Conservation (phyloP, 305 asterid genomes). For the Solanum hybrid region DNA sequence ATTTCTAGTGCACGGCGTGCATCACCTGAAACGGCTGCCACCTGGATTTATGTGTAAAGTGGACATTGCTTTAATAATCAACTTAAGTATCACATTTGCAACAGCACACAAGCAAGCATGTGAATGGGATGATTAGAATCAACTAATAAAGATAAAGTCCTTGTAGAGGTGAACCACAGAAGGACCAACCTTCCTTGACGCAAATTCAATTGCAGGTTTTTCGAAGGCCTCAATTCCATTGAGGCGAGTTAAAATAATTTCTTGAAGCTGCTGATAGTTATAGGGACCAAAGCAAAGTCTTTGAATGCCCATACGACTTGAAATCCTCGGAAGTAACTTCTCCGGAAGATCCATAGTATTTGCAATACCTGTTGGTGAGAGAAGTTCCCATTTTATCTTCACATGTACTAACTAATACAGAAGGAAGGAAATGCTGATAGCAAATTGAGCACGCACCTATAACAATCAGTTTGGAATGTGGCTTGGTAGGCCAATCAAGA, state of each 20-base stretch:
- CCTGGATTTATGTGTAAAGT: slow-evolving; percentile 34
- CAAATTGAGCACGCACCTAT: slow-evolving; percentile 47
- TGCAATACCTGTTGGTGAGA: slow-evolving; percentile 65
- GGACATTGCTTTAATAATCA: slow-evolving; percentile 9
- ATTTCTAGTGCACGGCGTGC: slow-evolving; percentile 98
- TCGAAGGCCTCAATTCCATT: slow-evolving; percentile 83
- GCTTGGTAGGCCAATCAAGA: slow-evolving; percentile 96
- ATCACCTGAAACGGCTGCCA: slow-evolving; percentile 97
- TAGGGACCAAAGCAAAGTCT: slow-evolving; percentile 98
- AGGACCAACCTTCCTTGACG: slow-evolving; percentile 77
- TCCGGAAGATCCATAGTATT: slow-evolving; percentile 99
- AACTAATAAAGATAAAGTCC: neutral
- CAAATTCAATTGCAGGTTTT: slow-evolving; percentile 86
- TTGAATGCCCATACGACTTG: slow-evolving; percentile 98
- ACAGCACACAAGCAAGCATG: neutral
- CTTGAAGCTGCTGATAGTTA: slow-evolving; percentile 85
- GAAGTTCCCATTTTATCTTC: neutral
- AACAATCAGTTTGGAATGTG: slow-evolving; percentile 77
- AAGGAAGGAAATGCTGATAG: slow-evolving; percentile 3
- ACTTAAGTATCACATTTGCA: neutral
- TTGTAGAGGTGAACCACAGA: slow-evolving; percentile 3
- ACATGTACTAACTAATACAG: neutral
- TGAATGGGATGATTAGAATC: neutral
- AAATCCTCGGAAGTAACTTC: slow-evolving; percentile 89
- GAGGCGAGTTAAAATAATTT: slow-evolving; percentile 78